Conservation (phyloP, 2,329 filamentous ascomycete genomes). For the Fusarium temperatum region DNA sequence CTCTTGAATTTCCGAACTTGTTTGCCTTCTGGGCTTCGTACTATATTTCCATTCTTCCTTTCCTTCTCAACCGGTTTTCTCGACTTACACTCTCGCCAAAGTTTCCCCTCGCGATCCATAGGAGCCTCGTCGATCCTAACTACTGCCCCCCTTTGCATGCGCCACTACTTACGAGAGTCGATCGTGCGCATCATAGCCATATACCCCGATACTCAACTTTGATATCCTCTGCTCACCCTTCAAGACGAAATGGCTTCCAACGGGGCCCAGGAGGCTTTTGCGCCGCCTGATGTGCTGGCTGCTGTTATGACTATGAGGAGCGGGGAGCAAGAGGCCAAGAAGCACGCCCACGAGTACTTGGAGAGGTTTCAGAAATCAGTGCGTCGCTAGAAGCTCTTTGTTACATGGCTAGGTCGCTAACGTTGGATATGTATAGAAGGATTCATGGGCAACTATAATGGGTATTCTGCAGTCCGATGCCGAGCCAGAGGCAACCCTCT, state of each 20-base stretch:
- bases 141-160: slow-evolving; percentile 39
- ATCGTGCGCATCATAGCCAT: slow-evolving; percentile 35
- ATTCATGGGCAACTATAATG: slow-evolving; percentile 91
- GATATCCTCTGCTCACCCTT: neutral
- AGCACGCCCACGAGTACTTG: slow-evolving; percentile 88
- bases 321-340: slow-evolving; percentile 83
- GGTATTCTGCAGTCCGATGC: slow-evolving; percentile 84
- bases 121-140: slow-evolving; percentile 15
- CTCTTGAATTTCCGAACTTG: slow-evolving; percentile 15
- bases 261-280: slow-evolving; percentile 75
- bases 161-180: slow-evolving; percentile 25
- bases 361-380: slow-evolving; percentile 99
- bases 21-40: slow-evolving; percentile 10
- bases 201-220: neutral
- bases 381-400: slow-evolving; percentile 34
- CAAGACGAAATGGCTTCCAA: slow-evolving; percentile 70
- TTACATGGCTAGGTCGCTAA: slow-evolving; percentile 13
- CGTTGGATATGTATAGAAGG: slow-evolving; percentile 66
- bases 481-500: slow-evolving; percentile 87
- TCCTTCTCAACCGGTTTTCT: slow-evolving; percentile 12
- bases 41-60: slow-evolving; percentile 9
- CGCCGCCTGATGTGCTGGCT: slow-evolving; percentile 78
- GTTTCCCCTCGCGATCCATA: slow-evolving; percentile 12
- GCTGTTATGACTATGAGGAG: slow-evolving; percentile 93
- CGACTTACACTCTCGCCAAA: neutral